Conservation (phyloP, 345 rosid species). For the Eucalyptus viminalis region DNA sequence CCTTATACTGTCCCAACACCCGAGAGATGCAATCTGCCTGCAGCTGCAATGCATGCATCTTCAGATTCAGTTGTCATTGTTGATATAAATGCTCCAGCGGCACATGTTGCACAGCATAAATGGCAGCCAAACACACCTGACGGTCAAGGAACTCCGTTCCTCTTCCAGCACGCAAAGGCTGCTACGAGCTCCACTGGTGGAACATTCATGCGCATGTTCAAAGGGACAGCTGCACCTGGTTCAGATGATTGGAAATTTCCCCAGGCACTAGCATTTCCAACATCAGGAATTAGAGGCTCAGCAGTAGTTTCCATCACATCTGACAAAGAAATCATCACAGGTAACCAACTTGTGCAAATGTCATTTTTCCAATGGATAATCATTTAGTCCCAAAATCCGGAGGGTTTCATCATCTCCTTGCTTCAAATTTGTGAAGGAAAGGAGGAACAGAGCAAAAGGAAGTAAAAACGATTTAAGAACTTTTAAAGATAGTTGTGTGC, state of each 20-base stretch:
- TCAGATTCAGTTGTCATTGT: constrained; percentile 68
- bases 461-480: neutral
- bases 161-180: constrained; percentile 84
- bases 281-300: constrained; percentile 77
- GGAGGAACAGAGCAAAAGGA: neutral
- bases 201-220: constrained; percentile 84
- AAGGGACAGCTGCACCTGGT: constrained; percentile 55
- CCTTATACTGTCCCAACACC: constrained; percentile 66
- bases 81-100: constrained; percentile 85
- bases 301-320: constrained; percentile 68
- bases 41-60: constrained; percentile 84
- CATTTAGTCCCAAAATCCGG: neutral
- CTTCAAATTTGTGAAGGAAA: neutral
- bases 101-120: constrained; percentile 78
- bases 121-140: constrained; percentile 99
- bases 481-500: neutral
- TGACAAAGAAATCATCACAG: constrained; percentile 82
- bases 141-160: constrained; percentile 90
- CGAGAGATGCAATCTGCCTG: constrained; percentile 95
- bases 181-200: constrained; percentile 51
- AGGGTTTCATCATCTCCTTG: neutral
- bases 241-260: constrained; percentile 74
- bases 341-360: constrained; percentile 12
- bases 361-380: neutral
- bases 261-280: constrained; percentile 81